Evolutionary conservation across 768 basidiomycete species (phyloP), one percentile per base, ranked within the genome.

Genomic region (Boletus subparvulus): DNA sequence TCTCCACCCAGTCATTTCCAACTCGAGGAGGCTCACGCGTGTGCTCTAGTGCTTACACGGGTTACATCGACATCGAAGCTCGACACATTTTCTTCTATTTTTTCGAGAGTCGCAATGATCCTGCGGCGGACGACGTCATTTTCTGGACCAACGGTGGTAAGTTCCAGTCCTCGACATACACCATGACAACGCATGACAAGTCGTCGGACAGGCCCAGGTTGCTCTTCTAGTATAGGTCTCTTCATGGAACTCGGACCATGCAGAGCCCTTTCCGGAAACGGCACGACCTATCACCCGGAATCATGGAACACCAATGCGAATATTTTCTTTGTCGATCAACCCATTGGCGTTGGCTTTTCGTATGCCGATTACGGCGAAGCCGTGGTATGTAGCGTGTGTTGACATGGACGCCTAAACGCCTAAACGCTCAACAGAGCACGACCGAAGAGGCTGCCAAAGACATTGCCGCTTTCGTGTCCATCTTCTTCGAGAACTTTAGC

Each of bases 181-280:
- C 4, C 19, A 16, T 6, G 7, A 39, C 28, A 14, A 10, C 24
- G n/a, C 16, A 32, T 45, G 11, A 43, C 41, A 14, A 17, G 14
- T 39, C 24, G 33, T 41, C n/a, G 35, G 36, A 40, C 36, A 72
- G 72, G 72, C 13, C 83, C 83, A 19, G 83, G 82, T 33, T 78
- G 77, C 62, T 81, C 81, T 4, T 80, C 80, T 40, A 81, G 81
- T 73, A 74, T 86, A 1, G 89, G 87, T 4, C 75, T 90, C 13
- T 78, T 90, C 58, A 87, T 88, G 79, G 90, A 90, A 68, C 73
- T 79, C 61, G 90, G 90, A 19, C 90, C 90, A 1, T 93, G 91
- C 68, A 78, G 82, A 41, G 78, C 90, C 16, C 72, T 77, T 11
- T 76, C 77, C 19, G 71, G 73, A 43, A 77, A 84, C 35, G 78